Evolutionary conservation across 371 early-diverging fungal species (phyloP), one percentile per base, ranked within the genome.

Genomic region (Lichtheimia ramosa): DNA sequence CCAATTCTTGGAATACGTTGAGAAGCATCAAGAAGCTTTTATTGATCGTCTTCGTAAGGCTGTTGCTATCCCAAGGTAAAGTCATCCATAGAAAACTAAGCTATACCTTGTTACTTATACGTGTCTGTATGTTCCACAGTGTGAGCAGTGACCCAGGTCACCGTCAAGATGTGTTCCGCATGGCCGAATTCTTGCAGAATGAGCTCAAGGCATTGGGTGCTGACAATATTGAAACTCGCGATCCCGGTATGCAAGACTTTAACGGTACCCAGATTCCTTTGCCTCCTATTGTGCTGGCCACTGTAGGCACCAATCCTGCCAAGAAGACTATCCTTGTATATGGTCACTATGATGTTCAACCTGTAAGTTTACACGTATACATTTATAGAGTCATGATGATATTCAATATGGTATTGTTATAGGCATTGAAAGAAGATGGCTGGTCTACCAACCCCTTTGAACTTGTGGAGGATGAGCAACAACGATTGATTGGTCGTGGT

Each of bases 261-360:
- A 87, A 96, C 34, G 96, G 94, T 23, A 64, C 72, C 56, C 73
- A 69, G 28, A 76, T 96, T 40, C 86, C 89, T 40, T 81, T 97
- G 56, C 97, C 98, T 60, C 97, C 97, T 25, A 87, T 98, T 64
- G 86, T 98, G 51, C 83, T 98, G 62, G 97, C 92, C 23, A 85
- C 86, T 56, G 92, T 94, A 63, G 98, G 97, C 61, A 89, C 80
- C 56, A 92, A 95, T 65, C 89, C 93, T 28, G 72, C 66, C 62
- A 98, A 98, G 87, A 95, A 95, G 85, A 98, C 96, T 14, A 86
- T 97, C 41, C 82, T 95, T 34, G 95, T 98, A 52, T 98, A 98
- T 79, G 95, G 93, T 39, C 93, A 96, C 70, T 96, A 94, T 75
- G 96, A 96, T 64, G 96, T 96, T 56, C 97, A 96, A 82, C 97